Base-by-base conservation (phyloP, 2,329 filamentous ascomycete species). In the Ophiostoma sp. region DNA sequence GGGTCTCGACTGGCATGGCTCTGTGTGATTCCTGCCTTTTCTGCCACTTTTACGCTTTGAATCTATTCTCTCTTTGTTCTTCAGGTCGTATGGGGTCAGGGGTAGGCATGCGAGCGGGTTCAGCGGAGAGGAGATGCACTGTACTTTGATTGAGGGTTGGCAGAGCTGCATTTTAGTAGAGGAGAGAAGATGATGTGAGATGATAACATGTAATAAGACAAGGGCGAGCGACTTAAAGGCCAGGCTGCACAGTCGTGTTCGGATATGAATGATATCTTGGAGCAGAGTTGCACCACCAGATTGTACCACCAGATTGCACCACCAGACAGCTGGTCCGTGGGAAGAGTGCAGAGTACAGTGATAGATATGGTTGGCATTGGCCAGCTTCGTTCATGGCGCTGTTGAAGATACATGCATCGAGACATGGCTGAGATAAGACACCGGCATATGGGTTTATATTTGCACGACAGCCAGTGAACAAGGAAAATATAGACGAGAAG, bases 401-500 rank as follows among this genome's bases (percentile, higher is more conserved):
- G 44, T n/a, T 48, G 52, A 57, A 15, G 57, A 62, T 62, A 10
- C 6, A n/a, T 11, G 7, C 57, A 62, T 62, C 27, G 13, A 62
- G 57, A 62, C 57, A 62, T 62, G 27, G 57, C 57, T 62, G 57
- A 8, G 27, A 20, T 62, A 27, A 62, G 57, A 62, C 57, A 62
- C 15, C 7, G 57, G 10, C 15, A 27, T 15, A 33, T 33, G 2
- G 23, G 52, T 31, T 17, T 23, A 31, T 13, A 17, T n/a, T 57
- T 15, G 7, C 52, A 62, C 15, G 27, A 62, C 17, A 27, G 57
- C 44, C 17, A 27, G 23, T 27, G 27, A 13, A 27, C 10, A 27
- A 62, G 27, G 57, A 33, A 33, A 33, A 33, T 6, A 11, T 62
- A 62, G 57, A 60, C 54, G 52, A 57, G n/a, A n/a, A 27, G 52